Percentiles rank a stretch among this genome's conserved stretches.
Conservation (phyloP, 106 monocot species). For the Xerophyta viscosa region DNA sequence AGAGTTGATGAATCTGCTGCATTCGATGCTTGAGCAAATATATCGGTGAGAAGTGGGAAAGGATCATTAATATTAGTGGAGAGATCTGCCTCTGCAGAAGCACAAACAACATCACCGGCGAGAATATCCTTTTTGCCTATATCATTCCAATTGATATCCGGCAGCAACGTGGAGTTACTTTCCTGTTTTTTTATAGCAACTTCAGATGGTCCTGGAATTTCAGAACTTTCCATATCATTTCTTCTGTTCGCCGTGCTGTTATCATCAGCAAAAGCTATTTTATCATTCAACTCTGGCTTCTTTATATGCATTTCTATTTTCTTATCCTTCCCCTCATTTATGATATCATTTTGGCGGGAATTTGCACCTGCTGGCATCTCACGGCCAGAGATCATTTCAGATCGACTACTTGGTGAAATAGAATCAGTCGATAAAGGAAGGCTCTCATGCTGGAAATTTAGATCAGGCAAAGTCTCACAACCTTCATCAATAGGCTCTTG, state of each 20-base stretch:
- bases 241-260: conserved; percentile 8
- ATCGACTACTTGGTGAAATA: conserved; percentile 16
- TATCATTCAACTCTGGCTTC: conserved; percentile 18
- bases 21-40: conserved; percentile 59
- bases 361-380: conserved; percentile 11
- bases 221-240: conserved; percentile 13
- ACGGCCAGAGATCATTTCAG: conserved; percentile 11
- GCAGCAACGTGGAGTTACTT: conserved; percentile 20
- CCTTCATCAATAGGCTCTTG: conserved; percentile 59
- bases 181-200: conserved; percentile 21
- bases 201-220: background rate
- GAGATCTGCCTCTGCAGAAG: conserved; percentile 32
- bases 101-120: background rate
- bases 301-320: conserved; percentile 16
- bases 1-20: conserved; percentile 32
- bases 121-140: conserved; percentile 4
- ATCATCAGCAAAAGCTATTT: conserved; percentile 4
- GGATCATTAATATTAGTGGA: conserved; percentile 65
- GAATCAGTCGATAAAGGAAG: conserved; percentile 24
- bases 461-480: conserved; percentile 34
- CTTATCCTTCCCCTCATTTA: conserved; percentile 5
- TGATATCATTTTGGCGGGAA: conserved; percentile 2
- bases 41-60: conserved; percentile 85
- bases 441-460: conserved; percentile 24
- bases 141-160: conserved; percentile 28